Base-by-base conservation (phyloP, 225 moss, liverwort and hornwort genomes). In the Ulota crispa region DNA sequence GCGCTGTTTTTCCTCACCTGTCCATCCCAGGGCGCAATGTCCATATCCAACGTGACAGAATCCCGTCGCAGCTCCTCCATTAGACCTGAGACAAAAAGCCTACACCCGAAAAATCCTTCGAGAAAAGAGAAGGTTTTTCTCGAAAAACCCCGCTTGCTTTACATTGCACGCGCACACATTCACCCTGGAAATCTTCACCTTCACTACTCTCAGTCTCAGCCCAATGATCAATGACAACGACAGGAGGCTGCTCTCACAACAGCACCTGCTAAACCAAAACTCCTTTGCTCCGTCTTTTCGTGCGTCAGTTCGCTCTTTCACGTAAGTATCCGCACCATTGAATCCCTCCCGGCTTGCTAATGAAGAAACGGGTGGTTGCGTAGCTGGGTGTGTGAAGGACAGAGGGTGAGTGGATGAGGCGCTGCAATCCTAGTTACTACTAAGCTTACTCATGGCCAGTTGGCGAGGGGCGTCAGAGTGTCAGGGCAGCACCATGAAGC, bases 21-120 rank as follows among this genome's bases (percentile, higher is more conserved):
- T 62, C 96, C 96, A 62, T 91, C 94, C 96, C 94, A 96, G 3
- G 96, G 94, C 32, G 87, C 89, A 79, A 87, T 88, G 81, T 94
- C 94, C 93, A 96, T 89, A 60, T 94, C 90, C 89, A 94, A 78
- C 30, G 94, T 87, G 81, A 92, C 76, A 24, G 89, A 86, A 62
- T 85, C 88, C 11, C 78, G 86, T 27, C 87, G 80, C 34, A 76
- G 45, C 83, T 83, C 85, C 84, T 94, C 96, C 96, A 96, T 95
- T 13, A 61, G 3, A 77, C 6, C 47, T 2, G 8, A 41, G 28
- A 2, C 1, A 68, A 53, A 20, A 21, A 66, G 10, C 43, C 26
- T 12, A 6, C 28, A 45, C 8, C 72, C 57, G 14, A 41, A 62
- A 62, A 50, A 69, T 37, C 45, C 59, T 31, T 15, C 24, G 3